Conservation (phyloP, 176 grass and related monocot species). For the Saccharum officinarum region DNA sequence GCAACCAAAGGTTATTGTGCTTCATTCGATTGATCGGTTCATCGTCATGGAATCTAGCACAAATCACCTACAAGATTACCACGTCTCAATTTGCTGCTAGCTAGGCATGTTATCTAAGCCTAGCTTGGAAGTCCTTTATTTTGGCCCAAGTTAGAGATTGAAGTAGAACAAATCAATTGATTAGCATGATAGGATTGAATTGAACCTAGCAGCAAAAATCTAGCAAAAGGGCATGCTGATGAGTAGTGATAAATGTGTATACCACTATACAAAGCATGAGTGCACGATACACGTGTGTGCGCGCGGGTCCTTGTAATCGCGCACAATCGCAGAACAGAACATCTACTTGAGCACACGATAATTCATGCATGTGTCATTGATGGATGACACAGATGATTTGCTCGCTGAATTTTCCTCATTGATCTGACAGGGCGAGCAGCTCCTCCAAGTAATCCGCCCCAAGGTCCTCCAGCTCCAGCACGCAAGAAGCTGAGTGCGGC, state of each 20-base stretch:
- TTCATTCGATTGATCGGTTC: background rate
- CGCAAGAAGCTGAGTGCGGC: background rate
- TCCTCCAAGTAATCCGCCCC: constrained; percentile 57
- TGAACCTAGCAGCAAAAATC: background rate
- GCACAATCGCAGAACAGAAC: background rate
- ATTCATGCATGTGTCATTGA: background rate
- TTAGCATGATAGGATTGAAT: background rate
- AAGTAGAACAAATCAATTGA: background rate
- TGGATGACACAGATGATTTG: background rate
- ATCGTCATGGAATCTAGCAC: background rate
- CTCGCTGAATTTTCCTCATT: background rate
- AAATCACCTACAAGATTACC: background rate
- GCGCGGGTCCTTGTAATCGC: background rate
- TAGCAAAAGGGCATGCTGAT: background rate
- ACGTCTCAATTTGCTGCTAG: background rate
- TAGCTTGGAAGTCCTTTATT: background rate
- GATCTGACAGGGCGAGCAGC: constrained; percentile 22
- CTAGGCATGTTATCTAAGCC: too few relatives aligned
- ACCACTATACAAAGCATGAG: background rate
- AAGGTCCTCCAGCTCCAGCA: constrained; percentile 58
- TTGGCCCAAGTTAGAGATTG: background rate
- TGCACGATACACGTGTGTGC: background rate
- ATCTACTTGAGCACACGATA: background rate
- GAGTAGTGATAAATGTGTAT: background rate
- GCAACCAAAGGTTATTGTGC: background rate